Percentiles rank a stretch among this genome's conserved stretches.
These are phyloP conservation scores for Ceratorhiza oryzae-sativae DNA, from an alignment of 1,284 basidiomycete genomes.

Conservation along the genomic window DNA sequence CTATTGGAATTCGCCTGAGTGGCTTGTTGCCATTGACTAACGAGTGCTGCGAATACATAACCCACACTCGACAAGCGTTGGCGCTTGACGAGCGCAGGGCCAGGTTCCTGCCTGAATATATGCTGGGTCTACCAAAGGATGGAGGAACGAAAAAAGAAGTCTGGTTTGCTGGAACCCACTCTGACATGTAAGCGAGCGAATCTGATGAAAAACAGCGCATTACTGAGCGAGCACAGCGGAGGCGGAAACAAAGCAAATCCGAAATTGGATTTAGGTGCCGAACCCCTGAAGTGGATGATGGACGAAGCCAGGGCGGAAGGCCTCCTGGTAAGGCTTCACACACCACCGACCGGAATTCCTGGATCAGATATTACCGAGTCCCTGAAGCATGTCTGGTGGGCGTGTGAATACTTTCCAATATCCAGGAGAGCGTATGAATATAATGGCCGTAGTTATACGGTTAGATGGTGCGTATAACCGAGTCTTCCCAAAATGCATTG, in stretches of 20 bases:
- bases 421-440: not conserved
- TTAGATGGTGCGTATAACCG: not conserved
- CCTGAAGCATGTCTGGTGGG: not conserved
- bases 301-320: slow-evolving; percentile 40
- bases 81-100: slow-evolving; percentile 55
- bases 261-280: slow-evolving; percentile 24
- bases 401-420: not conserved
- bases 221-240: slow-evolving; percentile 38
- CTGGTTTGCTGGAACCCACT: slow-evolving; percentile 52
- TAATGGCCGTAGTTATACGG: not conserved
- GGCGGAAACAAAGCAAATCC: slow-evolving; percentile 44
- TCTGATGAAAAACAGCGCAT: not conserved
- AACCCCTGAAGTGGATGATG: slow-evolving; percentile 45
- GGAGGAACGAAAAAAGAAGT: slow-evolving; percentile 47
- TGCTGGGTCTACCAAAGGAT: not conserved
- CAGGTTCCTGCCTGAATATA: slow-evolving; percentile 56
- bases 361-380: not conserved
- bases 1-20: slow-evolving; percentile 49
- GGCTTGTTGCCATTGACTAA: slow-evolving; percentile 47
- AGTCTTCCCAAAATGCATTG: not conserved
- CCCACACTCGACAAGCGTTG: slow-evolving; percentile 54
- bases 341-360: not conserved
- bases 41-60: slow-evolving; percentile 47
- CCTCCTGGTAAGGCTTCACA: not conserved
- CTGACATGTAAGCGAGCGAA: slow-evolving; percentile 49